Percentiles rank a stretch among this genome's conserved stretches.
Conservation (phyloP, 2,329 filamentous ascomycete genomes). For the Massarina eburnea region DNA sequence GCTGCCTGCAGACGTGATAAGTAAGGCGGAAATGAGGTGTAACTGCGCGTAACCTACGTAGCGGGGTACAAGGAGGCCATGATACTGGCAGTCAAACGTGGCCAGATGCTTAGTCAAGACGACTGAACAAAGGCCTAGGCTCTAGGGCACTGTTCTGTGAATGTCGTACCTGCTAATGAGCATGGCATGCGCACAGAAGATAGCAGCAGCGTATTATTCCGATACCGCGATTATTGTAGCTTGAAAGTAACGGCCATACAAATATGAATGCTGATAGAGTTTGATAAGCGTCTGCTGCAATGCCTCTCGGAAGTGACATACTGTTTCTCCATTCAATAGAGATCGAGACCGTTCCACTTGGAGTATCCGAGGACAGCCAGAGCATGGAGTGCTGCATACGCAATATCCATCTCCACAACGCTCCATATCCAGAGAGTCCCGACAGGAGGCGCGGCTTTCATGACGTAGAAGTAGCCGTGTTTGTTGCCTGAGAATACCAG, state of each 20-base stretch:
- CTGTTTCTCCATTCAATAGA: constrained; percentile 35
- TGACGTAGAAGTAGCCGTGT: constrained; percentile 79
- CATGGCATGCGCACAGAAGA: no score
- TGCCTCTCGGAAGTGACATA: no score
- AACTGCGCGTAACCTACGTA: neutral
- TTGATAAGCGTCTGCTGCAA: no score
- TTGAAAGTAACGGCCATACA: no score
- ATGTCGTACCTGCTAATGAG: no score
- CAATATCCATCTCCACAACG: constrained; percentile 79
- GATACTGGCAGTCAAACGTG: neutral
- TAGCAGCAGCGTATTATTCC: no score
- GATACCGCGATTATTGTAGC: no score
- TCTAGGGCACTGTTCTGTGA: no score
- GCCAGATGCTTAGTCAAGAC: neutral
- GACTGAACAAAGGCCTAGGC: no score
- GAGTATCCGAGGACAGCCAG: constrained; percentile 54
- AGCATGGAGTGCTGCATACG: constrained; percentile 62
- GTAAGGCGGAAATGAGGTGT: constrained; percentile 1
- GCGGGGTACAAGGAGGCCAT: neutral
- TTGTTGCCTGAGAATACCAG: constrained; percentile 80
- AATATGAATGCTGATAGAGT: no score
- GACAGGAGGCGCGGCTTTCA: constrained; percentile 88
- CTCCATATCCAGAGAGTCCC: constrained; percentile 93
- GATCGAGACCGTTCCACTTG: constrained; percentile 57
- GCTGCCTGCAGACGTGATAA: neutral